phyloP scores from a whole-genome alignment of 2,329 filamentous ascomycete genomes.

The Colletotrichum brevisporum region DNA sequence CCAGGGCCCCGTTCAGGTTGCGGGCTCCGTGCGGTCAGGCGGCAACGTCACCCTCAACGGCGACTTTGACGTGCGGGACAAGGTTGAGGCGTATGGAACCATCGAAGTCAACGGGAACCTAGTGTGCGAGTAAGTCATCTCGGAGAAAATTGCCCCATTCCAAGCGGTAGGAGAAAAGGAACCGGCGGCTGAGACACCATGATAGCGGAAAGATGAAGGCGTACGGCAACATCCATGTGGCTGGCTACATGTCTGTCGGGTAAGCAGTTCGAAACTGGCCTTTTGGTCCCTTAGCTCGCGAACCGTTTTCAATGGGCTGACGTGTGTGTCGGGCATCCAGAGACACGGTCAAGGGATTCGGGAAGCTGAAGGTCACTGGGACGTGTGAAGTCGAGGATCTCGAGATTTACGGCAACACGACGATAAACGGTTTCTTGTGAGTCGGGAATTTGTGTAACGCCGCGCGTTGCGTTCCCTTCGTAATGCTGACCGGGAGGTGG shows the following conservation, averaged over 20 bases:
- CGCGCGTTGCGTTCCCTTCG: constrained; percentile 24
- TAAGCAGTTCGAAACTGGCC: constrained; percentile 42
- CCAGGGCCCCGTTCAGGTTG: constrained; percentile 61
- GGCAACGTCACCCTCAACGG: constrained; percentile 60
- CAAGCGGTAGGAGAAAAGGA: not conserved
- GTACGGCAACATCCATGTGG: constrained; percentile 61
- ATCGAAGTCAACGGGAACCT: not conserved
- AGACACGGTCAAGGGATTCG: constrained; percentile 62
- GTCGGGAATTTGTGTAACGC: constrained; percentile 33
- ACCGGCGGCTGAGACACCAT: not conserved
- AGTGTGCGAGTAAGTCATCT: not conserved
- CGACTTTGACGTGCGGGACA: constrained; percentile 59
- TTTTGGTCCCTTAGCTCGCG: not conserved
- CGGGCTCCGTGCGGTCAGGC: constrained; percentile 61
- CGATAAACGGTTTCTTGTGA: constrained; percentile 61
- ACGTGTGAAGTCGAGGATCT: constrained; percentile 58
- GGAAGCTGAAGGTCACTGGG: constrained; percentile 60
- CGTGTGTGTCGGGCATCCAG: constrained; percentile 43
- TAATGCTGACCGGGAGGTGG: constrained; percentile 16
- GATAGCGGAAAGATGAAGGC: constrained; percentile 60
- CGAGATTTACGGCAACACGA: constrained; percentile 63
- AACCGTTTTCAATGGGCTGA: too few species aligned
- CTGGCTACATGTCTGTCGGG: constrained; percentile 56
- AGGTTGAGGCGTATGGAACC: constrained; percentile 54
- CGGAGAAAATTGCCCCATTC: not conserved